Percentiles rank a stretch among this genome's conserved stretches.
Conservation (phyloP, 164 flowering plant genomes). For the Platanus orientalis region DNA sequence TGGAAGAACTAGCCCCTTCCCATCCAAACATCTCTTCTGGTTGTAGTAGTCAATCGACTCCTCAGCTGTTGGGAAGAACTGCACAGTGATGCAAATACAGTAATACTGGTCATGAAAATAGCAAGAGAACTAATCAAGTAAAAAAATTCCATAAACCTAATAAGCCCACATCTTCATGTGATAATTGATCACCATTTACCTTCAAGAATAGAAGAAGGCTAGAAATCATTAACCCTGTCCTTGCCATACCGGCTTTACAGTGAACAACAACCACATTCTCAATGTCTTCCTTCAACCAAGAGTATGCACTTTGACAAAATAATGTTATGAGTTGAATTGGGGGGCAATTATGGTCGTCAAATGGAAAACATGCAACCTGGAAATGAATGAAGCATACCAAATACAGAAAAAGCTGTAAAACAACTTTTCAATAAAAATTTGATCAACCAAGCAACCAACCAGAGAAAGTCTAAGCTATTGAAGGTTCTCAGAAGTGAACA, state of each 20-base stretch:
- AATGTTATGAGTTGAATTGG: conserved; percentile 80
- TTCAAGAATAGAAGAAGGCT: conserved; percentile 90
- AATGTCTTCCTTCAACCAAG: conserved; percentile 96
- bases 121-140: not conserved
- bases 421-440: conserved; percentile 1
- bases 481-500: not conserved
- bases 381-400: conserved; percentile 6
- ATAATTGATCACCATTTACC: conserved; percentile 33
- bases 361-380: conserved; percentile 97
- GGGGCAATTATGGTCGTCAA: conserved; percentile 97
- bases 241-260: conserved; percentile 98
- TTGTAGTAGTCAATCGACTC: conserved; percentile 97
- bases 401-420: not conserved
- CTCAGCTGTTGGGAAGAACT: conserved; percentile 99
- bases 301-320: conserved; percentile 95
- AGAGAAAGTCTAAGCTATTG: not conserved
- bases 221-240: conserved; percentile 97
- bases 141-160: not conserved
- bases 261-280: conserved; percentile 99
- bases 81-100: conserved; percentile 16
- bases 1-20: conserved; percentile 92
- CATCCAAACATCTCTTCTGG: conserved; percentile 95
- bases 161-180: not conserved
- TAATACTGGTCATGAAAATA: not conserved
- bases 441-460: conserved; percentile 4